Base-by-base conservation (phyloP, 768 basidiomycete species). In the Steccherinum ochraceum region DNA sequence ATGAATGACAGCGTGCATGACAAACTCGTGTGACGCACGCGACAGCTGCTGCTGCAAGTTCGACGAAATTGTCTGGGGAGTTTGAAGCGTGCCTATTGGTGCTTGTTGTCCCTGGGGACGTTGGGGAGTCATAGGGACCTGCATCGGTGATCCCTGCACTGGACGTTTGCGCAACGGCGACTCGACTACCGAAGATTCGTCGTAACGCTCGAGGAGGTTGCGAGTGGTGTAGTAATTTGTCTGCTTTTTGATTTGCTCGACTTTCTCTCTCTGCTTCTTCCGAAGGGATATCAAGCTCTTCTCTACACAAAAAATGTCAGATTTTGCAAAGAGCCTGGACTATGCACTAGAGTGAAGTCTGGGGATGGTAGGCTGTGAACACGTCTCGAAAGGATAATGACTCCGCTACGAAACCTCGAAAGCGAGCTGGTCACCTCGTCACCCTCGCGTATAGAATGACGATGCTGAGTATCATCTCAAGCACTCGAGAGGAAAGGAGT, bases 181-280 rank as follows among this genome's bases (percentile, higher is more conserved):
- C 1, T 55, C 54, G 3, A 58, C 72, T 1, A 75, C 72, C 11
- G 59, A 43, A 21, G 58, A 65, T 30, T 88, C 89, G 56, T 95
- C 95, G 60, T 96, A 97, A 51, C 83, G 81, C 64, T 95, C 92
- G 16, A 99, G 74, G 42, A 99, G 75, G 58, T 86, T 90, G 48
- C 89, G 84, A 24, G 93, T 99, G 11, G 81, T 81, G 64, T 99
- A 91, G 67, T 90, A 99, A 58, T 97, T 95, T 1, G 94, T 97
- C 65, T 89, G 93, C 72, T 93, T 92, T 77, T 99, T 99, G 58
- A 98, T 90, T 58, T 96, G 94, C 56, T 95, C 93, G 30, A 99
- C 79, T 62, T 89, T 93, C 20, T 77, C 74, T 18, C 89, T 84
- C 55, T 94, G 92, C 60, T 86, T 74, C 61, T 84, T 86, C 62